Base-by-base conservation (phyloP, 306 rosid species). In the Castanea crenata region DNA sequence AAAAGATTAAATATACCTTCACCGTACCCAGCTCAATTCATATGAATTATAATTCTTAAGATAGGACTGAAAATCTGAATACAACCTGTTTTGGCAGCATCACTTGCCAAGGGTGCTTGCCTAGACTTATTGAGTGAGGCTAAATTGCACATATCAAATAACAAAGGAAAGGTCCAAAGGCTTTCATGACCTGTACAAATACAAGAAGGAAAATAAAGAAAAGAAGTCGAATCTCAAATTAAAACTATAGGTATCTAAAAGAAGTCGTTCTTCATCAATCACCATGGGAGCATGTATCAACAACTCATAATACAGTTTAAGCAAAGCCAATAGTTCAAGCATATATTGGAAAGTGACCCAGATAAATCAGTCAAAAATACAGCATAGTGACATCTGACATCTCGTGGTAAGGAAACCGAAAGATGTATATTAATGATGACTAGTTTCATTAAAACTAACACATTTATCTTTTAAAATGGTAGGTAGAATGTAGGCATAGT, bases 81-180 rank as follows among this genome's bases (percentile, higher is more conserved):
- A 59, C 69, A 46, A 95, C 99, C 99, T 86, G 93, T 72, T 88
- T 87, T 87, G 74, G 85, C 74, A 63, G 82, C 62, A 71, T 85
- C 90, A 74, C 79, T 79, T 75, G 62, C 79, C 84, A 74, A 73
- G 82, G 88, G 81, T 86, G 87, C 69, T 85, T 85, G 88, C 79
- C 79, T 83, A 19, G 92, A 79, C 75, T 83, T 88, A 25, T 5
- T 13, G 44, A 55, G 15, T 77, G 86, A 75, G 38, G 76, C 89
- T 21, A 89, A 77, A 78, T 84, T 86, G 86, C 83, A 82, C 76
- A 88, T 78, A 67, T 92, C 94, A 74, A 84, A 84, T 88, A 95
- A 77, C 86, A 88, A 73, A 18, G 95, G 97, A 80, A 80, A 88
- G 78, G 78, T 71, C 92, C 95, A 78, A 95, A 95, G 82, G 97